Evolutionary conservation across 2,329 filamentous ascomycete species (phyloP).

Genomic region (Talaromyces sp.): DNA sequence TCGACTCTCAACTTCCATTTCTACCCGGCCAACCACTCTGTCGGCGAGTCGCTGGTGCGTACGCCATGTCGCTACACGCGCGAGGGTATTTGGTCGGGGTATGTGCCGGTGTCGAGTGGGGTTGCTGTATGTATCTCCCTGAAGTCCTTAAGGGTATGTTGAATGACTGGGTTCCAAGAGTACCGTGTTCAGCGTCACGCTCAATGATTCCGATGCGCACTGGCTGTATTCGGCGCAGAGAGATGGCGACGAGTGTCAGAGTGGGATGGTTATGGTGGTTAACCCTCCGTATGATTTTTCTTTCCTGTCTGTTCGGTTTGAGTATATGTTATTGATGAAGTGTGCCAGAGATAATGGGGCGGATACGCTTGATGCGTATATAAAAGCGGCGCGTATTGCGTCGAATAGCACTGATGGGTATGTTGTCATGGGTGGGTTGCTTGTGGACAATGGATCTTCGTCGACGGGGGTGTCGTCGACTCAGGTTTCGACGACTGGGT

Average conservation of each 20-base stretch:
- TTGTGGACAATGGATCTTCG: background rate
- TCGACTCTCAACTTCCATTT: slow-evolving; percentile 51
- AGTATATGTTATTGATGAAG: background rate
- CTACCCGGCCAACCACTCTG: slow-evolving; percentile 59
- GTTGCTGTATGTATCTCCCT: background rate
- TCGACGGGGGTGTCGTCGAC: background rate
- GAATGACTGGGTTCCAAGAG: background rate
- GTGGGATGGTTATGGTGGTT: slow-evolving; percentile 48
- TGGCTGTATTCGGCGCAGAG: slow-evolving; percentile 49
- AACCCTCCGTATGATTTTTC: slow-evolving; percentile 39
- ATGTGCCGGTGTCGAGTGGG: background rate
- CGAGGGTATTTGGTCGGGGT: slow-evolving; percentile 28
- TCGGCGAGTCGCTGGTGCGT: slow-evolving; percentile 56
- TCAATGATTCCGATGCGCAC: slow-evolving; percentile 42
- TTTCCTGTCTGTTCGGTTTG: background rate
- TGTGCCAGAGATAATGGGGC: background rate
- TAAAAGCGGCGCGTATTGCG: slow-evolving; percentile 10
- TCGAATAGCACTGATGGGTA: background rate
- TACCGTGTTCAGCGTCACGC: slow-evolving; percentile 40
- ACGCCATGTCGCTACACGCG: slow-evolving; percentile 55
- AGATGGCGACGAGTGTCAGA: slow-evolving; percentile 43
- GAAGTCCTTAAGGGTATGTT: too few species aligned
- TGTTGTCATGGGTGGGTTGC: background rate
- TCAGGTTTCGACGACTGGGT: background rate
- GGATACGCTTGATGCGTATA: slow-evolving; percentile 15